Percentiles rank a stretch among this genome's conserved stretches.
These are phyloP conservation scores for Microdochium paspali DNA, from an alignment of 2,329 filamentous ascomycete genomes.

Conservation along the genomic window DNA sequence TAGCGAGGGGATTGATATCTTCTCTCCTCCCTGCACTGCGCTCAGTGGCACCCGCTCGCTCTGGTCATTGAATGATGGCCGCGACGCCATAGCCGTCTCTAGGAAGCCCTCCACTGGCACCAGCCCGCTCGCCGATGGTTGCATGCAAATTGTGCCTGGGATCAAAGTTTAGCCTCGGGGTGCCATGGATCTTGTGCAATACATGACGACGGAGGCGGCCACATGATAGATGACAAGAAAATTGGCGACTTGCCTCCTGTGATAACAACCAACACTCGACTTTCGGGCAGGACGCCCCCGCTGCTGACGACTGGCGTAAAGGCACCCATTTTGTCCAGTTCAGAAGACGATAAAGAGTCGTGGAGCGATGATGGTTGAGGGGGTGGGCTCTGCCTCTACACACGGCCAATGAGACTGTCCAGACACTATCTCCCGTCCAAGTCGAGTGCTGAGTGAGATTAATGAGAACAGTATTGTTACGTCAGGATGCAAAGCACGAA, in stretches of 20 bases:
- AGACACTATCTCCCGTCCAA: too few relatives aligned
- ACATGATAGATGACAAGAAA: too few relatives aligned
- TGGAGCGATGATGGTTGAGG: too few relatives aligned
- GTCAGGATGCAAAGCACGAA: too few relatives aligned
- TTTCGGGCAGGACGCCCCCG: conserved; percentile 48
- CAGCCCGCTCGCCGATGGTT: conserved; percentile 68
- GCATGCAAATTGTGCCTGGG: conserved; percentile 76
- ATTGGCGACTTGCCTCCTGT: conserved; percentile 70
- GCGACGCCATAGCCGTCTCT: conserved; percentile 69
- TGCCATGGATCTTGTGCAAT: too few relatives aligned
- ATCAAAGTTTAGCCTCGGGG: too few relatives aligned
- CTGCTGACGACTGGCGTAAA: conserved; percentile 11
- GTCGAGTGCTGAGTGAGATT: too few relatives aligned
- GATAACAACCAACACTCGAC: conserved; percentile 80
- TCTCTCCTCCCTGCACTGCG: conserved; percentile 40
- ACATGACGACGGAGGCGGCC: too few relatives aligned
- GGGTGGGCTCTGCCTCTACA: too few relatives aligned
- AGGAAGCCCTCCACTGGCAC: conserved; percentile 75
- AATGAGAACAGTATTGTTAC: too few relatives aligned
- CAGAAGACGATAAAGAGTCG: too few relatives aligned
- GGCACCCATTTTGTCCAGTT: background rate
- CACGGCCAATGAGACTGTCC: too few relatives aligned
- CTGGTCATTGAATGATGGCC: conserved; percentile 78
- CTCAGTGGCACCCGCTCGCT: conserved; percentile 39
- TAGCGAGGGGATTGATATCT: conserved; percentile 52